Conservation (phyloP, 2,329 filamentous ascomycete genomes). For the Botrytis squamosa region DNA sequence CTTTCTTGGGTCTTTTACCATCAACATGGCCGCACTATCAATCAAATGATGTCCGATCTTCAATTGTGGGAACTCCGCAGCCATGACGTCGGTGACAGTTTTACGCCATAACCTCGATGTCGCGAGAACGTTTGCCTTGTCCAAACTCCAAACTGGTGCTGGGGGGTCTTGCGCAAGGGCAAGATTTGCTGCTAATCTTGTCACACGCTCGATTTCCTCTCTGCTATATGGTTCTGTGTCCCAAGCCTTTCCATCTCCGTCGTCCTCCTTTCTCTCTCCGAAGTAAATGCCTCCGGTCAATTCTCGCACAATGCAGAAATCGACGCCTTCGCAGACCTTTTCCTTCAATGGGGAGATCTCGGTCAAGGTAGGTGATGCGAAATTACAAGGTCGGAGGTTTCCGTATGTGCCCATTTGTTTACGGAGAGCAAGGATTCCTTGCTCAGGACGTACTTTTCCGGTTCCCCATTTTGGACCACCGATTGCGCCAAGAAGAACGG, state of each 20-base stretch:
- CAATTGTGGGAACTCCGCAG: slow-evolving; percentile 83
- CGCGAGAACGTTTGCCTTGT: slow-evolving; percentile 96
- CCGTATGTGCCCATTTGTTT: slow-evolving; percentile 94
- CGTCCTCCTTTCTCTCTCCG: slow-evolving; percentile 79
- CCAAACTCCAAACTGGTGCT: slow-evolving; percentile 77
- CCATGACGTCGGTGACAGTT: slow-evolving; percentile 80
- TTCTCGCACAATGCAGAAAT: slow-evolving; percentile 92
- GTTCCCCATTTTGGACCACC: slow-evolving; percentile 97
- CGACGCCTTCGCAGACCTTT: slow-evolving; percentile 78
- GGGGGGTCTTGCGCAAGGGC: slow-evolving; percentile 75
- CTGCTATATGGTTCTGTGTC: slow-evolving; percentile 88
- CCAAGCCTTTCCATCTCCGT: slow-evolving; percentile 70
- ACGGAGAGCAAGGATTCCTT: slow-evolving; percentile 85
- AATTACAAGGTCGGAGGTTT: slow-evolving; percentile 94
- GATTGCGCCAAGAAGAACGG: slow-evolving; percentile 88
- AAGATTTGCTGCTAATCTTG: slow-evolving; percentile 75
- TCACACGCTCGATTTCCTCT: slow-evolving; percentile 83
- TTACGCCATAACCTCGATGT: slow-evolving; percentile 88
- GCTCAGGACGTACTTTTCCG: slow-evolving; percentile 81
- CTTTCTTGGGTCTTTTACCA: slow-evolving; percentile 88
- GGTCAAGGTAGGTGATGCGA: slow-evolving; percentile 82
- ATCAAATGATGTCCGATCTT: slow-evolving; percentile 87
- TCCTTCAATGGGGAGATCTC: slow-evolving; percentile 84
- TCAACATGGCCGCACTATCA: slow-evolving; percentile 94
- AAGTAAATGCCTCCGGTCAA: slow-evolving; percentile 95